Conservation (phyloP, 164 flowering plant species). For the Sedum album region DNA sequence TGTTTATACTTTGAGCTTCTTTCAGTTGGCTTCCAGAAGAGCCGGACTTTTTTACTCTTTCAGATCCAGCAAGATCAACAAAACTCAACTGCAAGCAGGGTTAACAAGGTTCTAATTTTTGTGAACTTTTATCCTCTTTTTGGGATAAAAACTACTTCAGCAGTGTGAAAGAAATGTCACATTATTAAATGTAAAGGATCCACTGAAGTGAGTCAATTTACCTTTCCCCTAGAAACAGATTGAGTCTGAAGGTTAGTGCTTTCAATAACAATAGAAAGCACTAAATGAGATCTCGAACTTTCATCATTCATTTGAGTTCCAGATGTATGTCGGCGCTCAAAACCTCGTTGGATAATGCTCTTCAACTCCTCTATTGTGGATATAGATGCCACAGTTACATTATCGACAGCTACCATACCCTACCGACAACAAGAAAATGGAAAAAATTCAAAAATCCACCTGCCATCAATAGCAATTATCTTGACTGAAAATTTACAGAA, state of each 20-base stretch:
- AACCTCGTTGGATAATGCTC: constrained; percentile 60
- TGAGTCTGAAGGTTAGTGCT: constrained; percentile 94
- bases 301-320: constrained; percentile 97
- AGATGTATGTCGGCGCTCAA: constrained; percentile 77
- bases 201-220: constrained; percentile 13
- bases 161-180: background rate
- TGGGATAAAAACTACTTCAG: background rate
- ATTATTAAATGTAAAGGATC: too few relatives aligned
- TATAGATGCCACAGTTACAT: constrained; percentile 57
- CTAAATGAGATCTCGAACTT: constrained; percentile 93
- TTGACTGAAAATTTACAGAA: background rate
- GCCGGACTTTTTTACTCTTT: constrained; percentile 94
- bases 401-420: constrained; percentile 96
- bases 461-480: background rate
- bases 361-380: constrained; percentile 70
- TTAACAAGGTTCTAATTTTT: background rate
- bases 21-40: constrained; percentile 80
- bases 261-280: constrained; percentile 82
- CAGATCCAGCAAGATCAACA: constrained; percentile 97
- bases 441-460: background rate
- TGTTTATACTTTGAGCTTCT: constrained; percentile 96
- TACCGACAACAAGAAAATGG: constrained; percentile 17
- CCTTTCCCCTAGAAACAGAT: constrained; percentile 90
- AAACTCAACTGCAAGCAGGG: constrained; percentile 42
- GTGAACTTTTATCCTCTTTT: background rate